Conservation (phyloP, 2,329 filamentous ascomycete genomes). For the Monilinia vaccinii-corymbosi region DNA sequence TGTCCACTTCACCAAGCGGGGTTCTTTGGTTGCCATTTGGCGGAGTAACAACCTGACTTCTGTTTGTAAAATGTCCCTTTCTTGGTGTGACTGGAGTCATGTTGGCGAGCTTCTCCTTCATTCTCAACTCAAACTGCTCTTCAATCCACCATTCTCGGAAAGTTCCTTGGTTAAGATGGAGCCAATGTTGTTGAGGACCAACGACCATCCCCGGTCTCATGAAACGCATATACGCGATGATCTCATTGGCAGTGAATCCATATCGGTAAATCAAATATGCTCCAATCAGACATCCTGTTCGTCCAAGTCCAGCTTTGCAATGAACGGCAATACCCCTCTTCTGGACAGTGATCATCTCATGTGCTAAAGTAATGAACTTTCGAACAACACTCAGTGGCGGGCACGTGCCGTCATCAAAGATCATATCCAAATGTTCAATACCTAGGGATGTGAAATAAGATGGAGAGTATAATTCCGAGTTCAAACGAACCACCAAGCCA, state of each 20-base stretch:
- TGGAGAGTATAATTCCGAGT: slow-evolving; percentile 90
- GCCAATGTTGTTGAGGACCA: slow-evolving; percentile 96
- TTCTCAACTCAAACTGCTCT: slow-evolving; percentile 40
- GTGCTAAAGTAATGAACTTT: slow-evolving; percentile 89
- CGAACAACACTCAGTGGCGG: slow-evolving; percentile 81
- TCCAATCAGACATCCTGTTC: slow-evolving; percentile 92
- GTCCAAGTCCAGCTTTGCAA: slow-evolving; percentile 93
- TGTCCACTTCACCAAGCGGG: slow-evolving; percentile 88
- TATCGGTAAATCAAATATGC: slow-evolving; percentile 97
- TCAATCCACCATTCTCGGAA: slow-evolving; percentile 98
- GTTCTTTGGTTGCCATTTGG: slow-evolving; percentile 71
- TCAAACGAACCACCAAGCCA: slow-evolving; percentile 87
- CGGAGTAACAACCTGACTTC: slow-evolving; percentile 70
- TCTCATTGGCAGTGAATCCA: slow-evolving; percentile 93
- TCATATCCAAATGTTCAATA: slow-evolving; percentile 97
- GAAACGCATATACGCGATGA: slow-evolving; percentile 97
- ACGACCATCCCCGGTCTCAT: slow-evolving; percentile 99
- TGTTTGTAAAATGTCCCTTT: slow-evolving; percentile 49
- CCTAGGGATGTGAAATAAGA: slow-evolving; percentile 95
- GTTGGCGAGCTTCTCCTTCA: slow-evolving; percentile 44
- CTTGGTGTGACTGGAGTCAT: slow-evolving; percentile 49
- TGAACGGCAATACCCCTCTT: slow-evolving; percentile 94
- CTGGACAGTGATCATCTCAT: slow-evolving; percentile 85
- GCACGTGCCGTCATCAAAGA: slow-evolving; percentile 97
- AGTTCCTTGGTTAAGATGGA: slow-evolving; percentile 90